phyloP scores from a whole-genome alignment of 2,329 filamentous ascomycete species.

The Colletotrichum melonis region DNA sequence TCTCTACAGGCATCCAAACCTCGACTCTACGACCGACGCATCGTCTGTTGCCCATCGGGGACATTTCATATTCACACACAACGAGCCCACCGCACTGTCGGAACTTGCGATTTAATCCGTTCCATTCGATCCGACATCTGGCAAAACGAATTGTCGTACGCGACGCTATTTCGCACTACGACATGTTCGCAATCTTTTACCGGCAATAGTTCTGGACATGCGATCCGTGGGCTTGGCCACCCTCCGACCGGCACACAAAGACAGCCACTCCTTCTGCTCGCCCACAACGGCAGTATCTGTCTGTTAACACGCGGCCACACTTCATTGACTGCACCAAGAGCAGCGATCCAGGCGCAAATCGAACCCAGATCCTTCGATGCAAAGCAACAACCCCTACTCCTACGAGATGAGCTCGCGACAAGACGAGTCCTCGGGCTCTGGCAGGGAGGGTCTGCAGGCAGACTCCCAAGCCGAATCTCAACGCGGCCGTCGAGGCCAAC shows the following conservation, averaged over 20 bases:
- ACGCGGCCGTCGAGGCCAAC: constrained; percentile 18
- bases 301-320: background rate
- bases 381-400: constrained; percentile 4
- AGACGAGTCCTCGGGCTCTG: constrained; percentile 8
- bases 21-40: background rate
- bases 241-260: constrained; percentile 12
- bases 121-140: background rate
- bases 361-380: background rate
- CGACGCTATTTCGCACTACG: background rate
- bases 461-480: constrained; percentile 25
- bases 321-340: background rate
- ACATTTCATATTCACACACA: background rate
- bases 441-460: constrained; percentile 36
- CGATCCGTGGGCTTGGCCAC: background rate
- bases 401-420: constrained; percentile 31
- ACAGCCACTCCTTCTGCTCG: background rate
- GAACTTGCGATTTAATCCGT: background rate
- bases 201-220: constrained; percentile 17
- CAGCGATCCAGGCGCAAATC: background rate
- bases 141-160: background rate
- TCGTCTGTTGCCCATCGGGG: background rate
- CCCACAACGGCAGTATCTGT: background rate
- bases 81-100: background rate
- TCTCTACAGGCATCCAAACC: background rate
- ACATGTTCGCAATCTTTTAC: constrained; percentile 11